These are phyloP conservation scores for Sindora glabra DNA, from an alignment of 306 rosid species.

Conservation along the genomic window DNA sequence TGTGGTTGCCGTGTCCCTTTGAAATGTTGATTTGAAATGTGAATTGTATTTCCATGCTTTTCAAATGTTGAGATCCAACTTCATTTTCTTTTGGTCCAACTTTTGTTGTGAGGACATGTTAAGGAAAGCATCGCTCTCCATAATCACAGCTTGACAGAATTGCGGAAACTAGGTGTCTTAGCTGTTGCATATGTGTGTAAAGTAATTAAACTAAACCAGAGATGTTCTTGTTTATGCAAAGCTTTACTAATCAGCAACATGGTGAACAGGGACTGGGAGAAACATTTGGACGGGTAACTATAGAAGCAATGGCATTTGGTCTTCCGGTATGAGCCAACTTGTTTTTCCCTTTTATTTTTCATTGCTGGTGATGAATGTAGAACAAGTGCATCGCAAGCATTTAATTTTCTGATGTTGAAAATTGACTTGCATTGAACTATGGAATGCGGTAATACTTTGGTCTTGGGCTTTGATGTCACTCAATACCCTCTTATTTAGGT, in stretches of 20 bases:
- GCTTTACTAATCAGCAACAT: constrained; percentile 16
- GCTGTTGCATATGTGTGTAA: background rate
- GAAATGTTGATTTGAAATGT: background rate
- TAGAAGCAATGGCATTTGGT: constrained; percentile 96
- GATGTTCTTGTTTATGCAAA: background rate
- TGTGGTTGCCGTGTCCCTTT: background rate
- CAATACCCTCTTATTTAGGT: too few species aligned
- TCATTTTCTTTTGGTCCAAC: background rate
- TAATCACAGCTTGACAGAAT: background rate
- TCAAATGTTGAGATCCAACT: background rate
- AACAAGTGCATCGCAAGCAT: too few species aligned
- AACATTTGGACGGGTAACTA: constrained; percentile 88
- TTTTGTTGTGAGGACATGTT: background rate
- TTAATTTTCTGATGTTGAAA: too few species aligned
- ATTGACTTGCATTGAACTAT: too few species aligned
- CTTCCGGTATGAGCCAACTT: constrained; percentile 65
- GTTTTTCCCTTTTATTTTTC: too few species aligned
- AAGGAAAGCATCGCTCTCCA: background rate
- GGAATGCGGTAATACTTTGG: too few species aligned
- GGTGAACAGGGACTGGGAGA: constrained; percentile 77
- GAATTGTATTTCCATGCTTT: background rate
- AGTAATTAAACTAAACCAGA: background rate
- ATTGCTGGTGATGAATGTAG: too few species aligned
- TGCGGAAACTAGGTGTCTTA: background rate
- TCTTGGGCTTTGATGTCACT: too few species aligned